Conservation (phyloP, 2,329 filamentous ascomycete species). For the Coleophoma cylindrospora region DNA sequence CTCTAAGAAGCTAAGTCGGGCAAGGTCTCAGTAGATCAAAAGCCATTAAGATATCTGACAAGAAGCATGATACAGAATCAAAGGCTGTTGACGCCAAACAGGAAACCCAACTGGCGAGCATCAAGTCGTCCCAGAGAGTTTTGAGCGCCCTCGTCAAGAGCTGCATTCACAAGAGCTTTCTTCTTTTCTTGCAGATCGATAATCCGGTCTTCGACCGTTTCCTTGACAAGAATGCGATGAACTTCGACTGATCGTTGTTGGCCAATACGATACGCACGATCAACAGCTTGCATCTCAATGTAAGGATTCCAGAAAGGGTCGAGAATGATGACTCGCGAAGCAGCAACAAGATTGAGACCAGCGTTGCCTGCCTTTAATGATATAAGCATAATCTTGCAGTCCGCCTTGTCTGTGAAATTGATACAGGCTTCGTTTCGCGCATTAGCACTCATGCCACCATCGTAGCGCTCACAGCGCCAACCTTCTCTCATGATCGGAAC, state of each 20-base stretch:
- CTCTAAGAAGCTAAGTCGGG: too few species aligned
- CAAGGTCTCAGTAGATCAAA: too few species aligned
- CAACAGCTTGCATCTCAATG: slow-evolving; percentile 87
- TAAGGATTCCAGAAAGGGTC: slow-evolving; percentile 96
- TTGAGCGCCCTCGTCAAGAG: slow-evolving; percentile 71
- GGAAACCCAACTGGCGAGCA: slow-evolving; percentile 18
- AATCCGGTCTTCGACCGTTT: slow-evolving; percentile 86
- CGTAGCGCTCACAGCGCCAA: slow-evolving; percentile 58
- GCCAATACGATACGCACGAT: slow-evolving; percentile 83
- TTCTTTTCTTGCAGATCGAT: slow-evolving; percentile 74
- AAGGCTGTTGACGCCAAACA: slow-evolving; percentile 18
- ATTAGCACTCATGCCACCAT: slow-evolving; percentile 66
- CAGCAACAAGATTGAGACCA: slow-evolving; percentile 79
- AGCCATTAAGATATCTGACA: too few species aligned
- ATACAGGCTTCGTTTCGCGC: slow-evolving; percentile 63
- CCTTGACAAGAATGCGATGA: slow-evolving; percentile 70
- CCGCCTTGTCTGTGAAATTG: slow-evolving; percentile 55
- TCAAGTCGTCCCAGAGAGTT: slow-evolving; percentile 60
- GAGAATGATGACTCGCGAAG: slow-evolving; percentile 82
- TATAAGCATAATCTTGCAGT: slow-evolving; percentile 67
- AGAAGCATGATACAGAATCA: not conserved
- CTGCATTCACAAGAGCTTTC: slow-evolving; percentile 68
- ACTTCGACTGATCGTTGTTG: slow-evolving; percentile 71
- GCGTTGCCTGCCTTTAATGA: slow-evolving; percentile 79
- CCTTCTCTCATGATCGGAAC: slow-evolving; percentile 58